Conservation (phyloP, 2,329 filamentous ascomycete genomes). For the Epichloe gansuensis region DNA sequence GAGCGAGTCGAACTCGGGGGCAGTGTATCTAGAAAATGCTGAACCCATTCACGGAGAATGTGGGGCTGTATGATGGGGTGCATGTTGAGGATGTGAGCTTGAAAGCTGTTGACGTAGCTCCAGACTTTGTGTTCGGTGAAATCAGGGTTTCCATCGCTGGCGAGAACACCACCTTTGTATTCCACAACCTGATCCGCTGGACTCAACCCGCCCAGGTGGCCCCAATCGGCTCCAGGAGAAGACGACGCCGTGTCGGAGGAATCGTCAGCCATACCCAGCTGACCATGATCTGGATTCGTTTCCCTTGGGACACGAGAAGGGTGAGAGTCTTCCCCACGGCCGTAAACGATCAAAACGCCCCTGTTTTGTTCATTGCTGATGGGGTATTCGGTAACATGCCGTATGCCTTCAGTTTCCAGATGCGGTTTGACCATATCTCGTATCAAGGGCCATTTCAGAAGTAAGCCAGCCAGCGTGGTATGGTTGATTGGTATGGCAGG, state of each 20-base stretch:
- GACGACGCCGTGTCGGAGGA: slow-evolving; percentile 41
- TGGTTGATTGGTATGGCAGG: slow-evolving; percentile 73
- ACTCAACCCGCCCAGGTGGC: slow-evolving; percentile 41
- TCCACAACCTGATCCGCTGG: slow-evolving; percentile 28
- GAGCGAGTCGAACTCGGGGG: slow-evolving; percentile 19
- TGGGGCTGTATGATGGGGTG: slow-evolving; percentile 48
- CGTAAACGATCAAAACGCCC: slow-evolving; percentile 63
- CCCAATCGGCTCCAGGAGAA: slow-evolving; percentile 45
- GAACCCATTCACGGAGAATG: slow-evolving; percentile 40
- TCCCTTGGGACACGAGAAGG: slow-evolving; percentile 37
- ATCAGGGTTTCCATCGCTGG: slow-evolving; percentile 39
- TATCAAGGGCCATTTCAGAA: slow-evolving; percentile 64
- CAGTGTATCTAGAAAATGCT: slow-evolving; percentile 37
- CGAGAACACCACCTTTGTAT: slow-evolving; percentile 25
- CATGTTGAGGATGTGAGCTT: slow-evolving; percentile 51
- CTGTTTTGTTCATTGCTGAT: slow-evolving; percentile 63
- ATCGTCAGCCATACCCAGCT: slow-evolving; percentile 33
- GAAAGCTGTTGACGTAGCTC: slow-evolving; percentile 44
- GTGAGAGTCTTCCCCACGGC: slow-evolving; percentile 63
- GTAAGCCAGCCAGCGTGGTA: slow-evolving; percentile 75
- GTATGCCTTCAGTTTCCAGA: slow-evolving; percentile 36
- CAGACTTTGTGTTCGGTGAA: slow-evolving; percentile 39
- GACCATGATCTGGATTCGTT: slow-evolving; percentile 22
- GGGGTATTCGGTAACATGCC: slow-evolving; percentile 57
- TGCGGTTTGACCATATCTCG: slow-evolving; percentile 45